These are phyloP conservation scores for Colletotrichum chrysophilum DNA, from an alignment of 2,329 filamentous ascomycete species.

Conservation along the genomic window DNA sequence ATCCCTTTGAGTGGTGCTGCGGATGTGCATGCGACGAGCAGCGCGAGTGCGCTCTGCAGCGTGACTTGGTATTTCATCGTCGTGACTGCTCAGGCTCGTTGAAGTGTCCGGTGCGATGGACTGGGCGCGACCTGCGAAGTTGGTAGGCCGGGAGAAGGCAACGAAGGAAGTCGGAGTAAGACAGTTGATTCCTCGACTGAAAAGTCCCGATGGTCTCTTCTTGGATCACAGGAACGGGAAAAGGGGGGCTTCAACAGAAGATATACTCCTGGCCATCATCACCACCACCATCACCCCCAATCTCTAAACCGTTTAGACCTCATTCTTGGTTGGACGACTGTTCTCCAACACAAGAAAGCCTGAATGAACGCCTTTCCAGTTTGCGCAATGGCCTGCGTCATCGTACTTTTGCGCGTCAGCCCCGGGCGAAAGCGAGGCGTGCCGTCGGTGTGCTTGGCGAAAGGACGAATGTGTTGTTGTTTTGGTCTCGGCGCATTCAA, in stretches of 20 bases:
- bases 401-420: constrained; percentile 8
- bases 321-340: background rate
- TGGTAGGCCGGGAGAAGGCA: background rate
- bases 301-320: background rate
- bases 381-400: constrained; percentile 10
- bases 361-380: background rate
- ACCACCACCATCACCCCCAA: background rate
- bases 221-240: rapidly evolving
- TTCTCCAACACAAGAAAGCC: background rate
- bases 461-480: background rate
- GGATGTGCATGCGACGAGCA: background rate
- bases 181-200: background rate
- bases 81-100: background rate
- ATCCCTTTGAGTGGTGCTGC: constrained; percentile 20
- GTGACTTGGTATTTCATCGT: background rate
- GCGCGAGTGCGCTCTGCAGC: constrained; percentile 3
- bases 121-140: background rate
- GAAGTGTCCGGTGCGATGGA: background rate
- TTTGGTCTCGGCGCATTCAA: background rate
- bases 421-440: constrained; percentile 15
- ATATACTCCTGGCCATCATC: background rate
- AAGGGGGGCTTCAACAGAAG: background rate
- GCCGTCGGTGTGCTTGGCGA: constrained; percentile 8
- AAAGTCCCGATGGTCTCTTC: background rate
- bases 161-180: rapidly evolving